phyloP scores from a whole-genome alignment of 2,329 filamentous ascomycete species.

The Fusarium sp. region DNA sequence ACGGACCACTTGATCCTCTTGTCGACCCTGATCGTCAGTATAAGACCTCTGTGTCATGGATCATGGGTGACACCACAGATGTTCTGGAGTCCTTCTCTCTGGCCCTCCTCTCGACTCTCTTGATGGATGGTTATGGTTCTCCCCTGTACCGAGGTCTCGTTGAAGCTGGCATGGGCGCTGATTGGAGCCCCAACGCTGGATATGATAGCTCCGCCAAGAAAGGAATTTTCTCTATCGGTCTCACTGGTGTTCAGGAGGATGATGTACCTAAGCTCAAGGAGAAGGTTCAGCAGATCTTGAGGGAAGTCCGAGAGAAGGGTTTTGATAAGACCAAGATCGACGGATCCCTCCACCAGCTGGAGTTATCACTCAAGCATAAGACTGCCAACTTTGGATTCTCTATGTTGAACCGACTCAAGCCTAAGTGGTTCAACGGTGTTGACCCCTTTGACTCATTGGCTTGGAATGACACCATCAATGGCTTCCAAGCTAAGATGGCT shows the following conservation, averaged over 20 bases:
- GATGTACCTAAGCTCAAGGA: constrained; percentile 82
- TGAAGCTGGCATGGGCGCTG: constrained; percentile 88
- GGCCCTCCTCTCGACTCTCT: constrained; percentile 81
- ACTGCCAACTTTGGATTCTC: constrained; percentile 94
- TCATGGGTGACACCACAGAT: constrained; percentile 84
- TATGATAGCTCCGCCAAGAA: constrained; percentile 83
- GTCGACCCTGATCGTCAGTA: constrained; percentile 87
- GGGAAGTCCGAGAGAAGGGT: constrained; percentile 76
- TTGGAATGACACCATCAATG: constrained; percentile 88
- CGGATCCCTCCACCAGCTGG: constrained; percentile 91
- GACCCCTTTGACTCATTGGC: constrained; percentile 91
- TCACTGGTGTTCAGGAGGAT: constrained; percentile 87
- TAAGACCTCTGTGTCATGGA: constrained; percentile 95
- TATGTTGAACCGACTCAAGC: constrained; percentile 87
- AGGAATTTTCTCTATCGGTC: constrained; percentile 88
- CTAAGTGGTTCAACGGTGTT: constrained; percentile 94
- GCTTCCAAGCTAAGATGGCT: constrained; percentile 82
- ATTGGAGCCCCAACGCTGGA: constrained; percentile 94
- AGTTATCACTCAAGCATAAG: constrained; percentile 95
- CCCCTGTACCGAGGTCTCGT: constrained; percentile 90
- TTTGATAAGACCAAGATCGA: constrained; percentile 93
- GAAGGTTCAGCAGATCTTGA: constrained; percentile 78
- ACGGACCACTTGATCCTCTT: constrained; percentile 87
- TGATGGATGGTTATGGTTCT: constrained; percentile 95
- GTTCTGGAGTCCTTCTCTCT: constrained; percentile 90